Evolutionary conservation across 106 monocot species (phyloP), one percentile per base, ranked within the genome.

Genomic region (Acorus gramineus): DNA sequence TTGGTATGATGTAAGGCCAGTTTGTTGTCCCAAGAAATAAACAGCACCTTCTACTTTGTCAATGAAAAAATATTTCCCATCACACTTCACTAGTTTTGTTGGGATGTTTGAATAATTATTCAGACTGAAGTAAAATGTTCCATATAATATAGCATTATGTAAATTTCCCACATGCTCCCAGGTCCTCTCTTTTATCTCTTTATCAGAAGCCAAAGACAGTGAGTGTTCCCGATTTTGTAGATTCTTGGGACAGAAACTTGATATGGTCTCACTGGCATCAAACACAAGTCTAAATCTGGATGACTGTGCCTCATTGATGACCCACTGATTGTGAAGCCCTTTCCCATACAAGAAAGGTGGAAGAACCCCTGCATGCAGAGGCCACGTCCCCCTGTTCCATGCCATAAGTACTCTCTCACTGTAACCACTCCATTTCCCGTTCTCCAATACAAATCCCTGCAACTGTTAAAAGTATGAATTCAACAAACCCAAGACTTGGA

Each of bases 341-440:
- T 74, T 79, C 42, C 81, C 75, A 66, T 85, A 79, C 44, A 89
- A 60, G 65, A 98, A 98, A 62, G 98, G 76, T 64, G 98, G 98
- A 55, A 92, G 56, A 75, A 92, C 71, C 60, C 81, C 83, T 47
- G 78, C 65, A 68, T 73, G 75, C 10, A 98, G 71, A 63, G 85
- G 79, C 14, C 46, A 13, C 44, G 62, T 71, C 49, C 80, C 80
- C n/a, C 48, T 76, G 70, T 86, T 98, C 91, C 91, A 98, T 44
- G 98, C 91, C 65, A 92, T 69, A 49, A 98, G 51, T 57, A 81
- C 66, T 73, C 79, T 88, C 55, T 76, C 71, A 43, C 79, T 55
- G 44, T 72, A 78, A 51, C 47, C 63, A 28, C 66, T 81, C 47
- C 14, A 63, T 56, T 73, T 44, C 56, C 54, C 46, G 47, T 79